Evolutionary conservation across 805 yeast genomes (phyloP).

Genomic region (Ogataea siamensis): DNA sequence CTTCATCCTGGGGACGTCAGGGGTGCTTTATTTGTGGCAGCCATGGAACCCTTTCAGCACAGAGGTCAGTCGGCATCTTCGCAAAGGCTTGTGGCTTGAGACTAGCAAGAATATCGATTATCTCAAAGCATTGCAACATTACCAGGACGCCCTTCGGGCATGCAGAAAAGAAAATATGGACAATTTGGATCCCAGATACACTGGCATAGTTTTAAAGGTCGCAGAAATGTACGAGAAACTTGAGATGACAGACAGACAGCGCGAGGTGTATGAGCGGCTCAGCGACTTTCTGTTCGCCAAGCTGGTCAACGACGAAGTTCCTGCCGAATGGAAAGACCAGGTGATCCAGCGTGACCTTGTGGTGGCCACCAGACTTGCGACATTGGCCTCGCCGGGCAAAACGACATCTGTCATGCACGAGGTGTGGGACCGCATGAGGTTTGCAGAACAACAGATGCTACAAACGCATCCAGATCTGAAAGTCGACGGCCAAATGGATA

Average conservation of each 20-base stretch:
- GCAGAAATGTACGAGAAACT: conserved; percentile 84
- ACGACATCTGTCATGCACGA: conserved; percentile 18
- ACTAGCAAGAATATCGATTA: conserved; percentile 64
- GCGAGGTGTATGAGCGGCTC: conserved; percentile 44
- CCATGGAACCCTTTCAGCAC: conserved; percentile 36
- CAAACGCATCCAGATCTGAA: conserved; percentile 21
- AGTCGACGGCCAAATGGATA: conserved; percentile 9
- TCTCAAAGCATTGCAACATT: conserved; percentile 64
- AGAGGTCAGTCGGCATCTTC: conserved; percentile 62
- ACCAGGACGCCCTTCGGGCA: conserved; percentile 69
- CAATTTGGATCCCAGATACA: conserved; percentile 71
- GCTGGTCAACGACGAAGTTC: conserved; percentile 26
- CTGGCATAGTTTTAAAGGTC: conserved; percentile 84
- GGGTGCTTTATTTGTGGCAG: conserved; percentile 31
- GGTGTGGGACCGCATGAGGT: conserved; percentile 28
- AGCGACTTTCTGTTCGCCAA: conserved; percentile 30
- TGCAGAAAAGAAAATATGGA: conserved; percentile 57
- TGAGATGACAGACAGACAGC: conserved; percentile 60
- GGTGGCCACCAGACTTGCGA: conserved; percentile 29
- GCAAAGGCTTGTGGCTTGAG: conserved; percentile 84
- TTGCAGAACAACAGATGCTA: conserved; percentile 25
- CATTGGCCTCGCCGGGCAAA: conserved; percentile 18
- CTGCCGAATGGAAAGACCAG: conserved; percentile 25
- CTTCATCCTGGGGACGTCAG: conserved; percentile 19
- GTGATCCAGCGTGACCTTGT: conserved; percentile 31